Evolutionary conservation across 768 basidiomycete species (phyloP).

Genomic region (Pholiota molesta): DNA sequence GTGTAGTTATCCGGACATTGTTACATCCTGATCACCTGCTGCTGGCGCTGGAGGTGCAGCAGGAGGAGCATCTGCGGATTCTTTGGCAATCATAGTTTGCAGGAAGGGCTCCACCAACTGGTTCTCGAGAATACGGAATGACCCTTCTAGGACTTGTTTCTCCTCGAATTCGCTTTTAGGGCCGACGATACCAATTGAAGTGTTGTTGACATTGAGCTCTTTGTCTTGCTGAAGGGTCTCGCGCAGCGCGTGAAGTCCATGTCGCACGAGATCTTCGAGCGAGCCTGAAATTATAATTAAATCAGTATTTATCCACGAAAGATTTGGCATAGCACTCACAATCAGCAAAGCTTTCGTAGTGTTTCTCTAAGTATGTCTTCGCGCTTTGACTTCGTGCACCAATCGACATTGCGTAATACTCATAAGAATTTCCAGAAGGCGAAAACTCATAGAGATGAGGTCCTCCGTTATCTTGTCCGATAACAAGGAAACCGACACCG

Average conservation of each 20-base stretch:
- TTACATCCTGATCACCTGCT: slow-evolving; percentile 74
- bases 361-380: slow-evolving; percentile 96
- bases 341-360: slow-evolving; percentile 85
- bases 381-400: slow-evolving; percentile 98
- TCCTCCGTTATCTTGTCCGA: slow-evolving; percentile 94
- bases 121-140: slow-evolving; percentile 88
- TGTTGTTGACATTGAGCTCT: slow-evolving; percentile 90
- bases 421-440: slow-evolving; percentile 95
- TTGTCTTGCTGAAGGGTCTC: slow-evolving; percentile 99
- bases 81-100: slow-evolving; percentile 77
- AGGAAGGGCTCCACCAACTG: slow-evolving; percentile 76
- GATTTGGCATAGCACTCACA: slow-evolving; percentile 52
- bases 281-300: slow-evolving; percentile 49
- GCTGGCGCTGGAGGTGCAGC: slow-evolving; percentile 41
- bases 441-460: slow-evolving; percentile 99
- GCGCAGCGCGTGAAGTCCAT: slow-evolving; percentile 92
- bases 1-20: slow-evolving; percentile 71
- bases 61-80: slow-evolving; percentile 40
- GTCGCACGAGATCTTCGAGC: slow-evolving; percentile 86
- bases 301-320: neutral
- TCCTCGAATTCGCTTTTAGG: slow-evolving; percentile 63
- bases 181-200: slow-evolving; percentile 92
- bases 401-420: slow-evolving; percentile 98
- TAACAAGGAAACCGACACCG: slow-evolving; percentile 97
- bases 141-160: slow-evolving; percentile 49